Base-by-base conservation (phyloP, 176 grass and related monocot species). In the Carex kokanica region DNA sequence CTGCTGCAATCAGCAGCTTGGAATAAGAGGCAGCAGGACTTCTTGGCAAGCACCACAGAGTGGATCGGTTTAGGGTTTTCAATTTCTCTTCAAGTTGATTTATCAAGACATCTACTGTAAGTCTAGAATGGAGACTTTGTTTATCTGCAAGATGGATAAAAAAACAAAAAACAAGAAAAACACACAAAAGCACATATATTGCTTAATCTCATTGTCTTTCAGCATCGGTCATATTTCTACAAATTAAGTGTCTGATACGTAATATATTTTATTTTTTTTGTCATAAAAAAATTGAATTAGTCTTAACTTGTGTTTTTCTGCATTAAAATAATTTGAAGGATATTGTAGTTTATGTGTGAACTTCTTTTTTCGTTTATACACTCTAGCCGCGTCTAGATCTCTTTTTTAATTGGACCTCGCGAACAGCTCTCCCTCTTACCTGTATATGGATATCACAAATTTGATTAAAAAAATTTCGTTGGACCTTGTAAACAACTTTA, bases 51-150 rank as follows among this genome's bases (percentile, higher is more conserved):
- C 58, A 90, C 88, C 12, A 64, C 84, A 2, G 88, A 80, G 67
- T 84, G 82, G 21, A 83, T 84, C 66, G 2, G 3, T 95, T 88
- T 15, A 92, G 36, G 5, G 56, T 36, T 85, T 92, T 88, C 2
- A 88, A 86, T 87, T 85, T 95, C 5, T 88, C 90, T 56, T 92
- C 79, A 45, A 95, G 53, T 71, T 95, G 88, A 74, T 85, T 88
- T 77, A 92, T 87, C 14, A 88, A 90, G 6, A 88, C 93, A 81
- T 92, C 90, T 63, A 86, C 86, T 18, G 90, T 86, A 54, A 10
- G 1, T 38, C 36, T 38, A 38, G 36, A 38, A 95, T 92, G n/a
- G 93, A 90, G 0, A 85, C 88, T 88, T 90, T 95, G 84, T 95
- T 90, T 87, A 83, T 90, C 90, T 95, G 84, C 55, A 85, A 78